Evolutionary conservation across 352 stramenopile species (phyloP), one percentile per base, ranked within the genome.

Genomic region (Phytopythium delawarense): DNA sequence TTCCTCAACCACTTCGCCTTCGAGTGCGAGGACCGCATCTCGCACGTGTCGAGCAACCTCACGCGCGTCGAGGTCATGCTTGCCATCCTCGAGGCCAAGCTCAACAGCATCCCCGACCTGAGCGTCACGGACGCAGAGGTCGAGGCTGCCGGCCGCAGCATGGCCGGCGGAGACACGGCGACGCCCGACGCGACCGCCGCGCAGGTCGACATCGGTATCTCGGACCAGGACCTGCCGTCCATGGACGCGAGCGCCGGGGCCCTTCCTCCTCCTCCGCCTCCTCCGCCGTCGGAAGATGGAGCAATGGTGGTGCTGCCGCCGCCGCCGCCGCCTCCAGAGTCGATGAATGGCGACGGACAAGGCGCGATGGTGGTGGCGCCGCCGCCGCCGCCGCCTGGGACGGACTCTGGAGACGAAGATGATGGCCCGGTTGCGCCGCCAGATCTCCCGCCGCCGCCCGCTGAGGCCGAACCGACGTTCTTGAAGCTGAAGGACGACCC

Each of bases 1-100:
- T 96, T 96, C 70, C 70, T 96, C 51, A 96, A 96, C 67, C 82
- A 92, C 63, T 94, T 96, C 64, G 80, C 82, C 25, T 68, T 87
- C 69, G 79, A 92, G 57, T 93, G 84, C 74, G 87, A 96, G 65
- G 84, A 92, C 58, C 83, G 85, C 32, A 87, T 96, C 54, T 61
- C 74, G 45, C 72, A 68, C 54, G 83, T 94, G 40, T 89, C 83
- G 25, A 76, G 74, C 35, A 88, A 83, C 59, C 76, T 96, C 58
- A 92, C 83, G 52, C 76, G 82, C 48, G 81, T 96, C 21, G 87
- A 96, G 72, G 91, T 94, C 62, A 67, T 90, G 60, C 70, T 96
- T 37, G 81, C 80, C 28, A 91, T 96, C 63, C 71, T 96, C 7
- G 87, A 96, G 63, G 84, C 87, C 35, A 96, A 96, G 65, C 73